Evolutionary conservation across 495 filamentous ascomycete species (phyloP).

Genomic region (Tuber microsphaerosporum): DNA sequence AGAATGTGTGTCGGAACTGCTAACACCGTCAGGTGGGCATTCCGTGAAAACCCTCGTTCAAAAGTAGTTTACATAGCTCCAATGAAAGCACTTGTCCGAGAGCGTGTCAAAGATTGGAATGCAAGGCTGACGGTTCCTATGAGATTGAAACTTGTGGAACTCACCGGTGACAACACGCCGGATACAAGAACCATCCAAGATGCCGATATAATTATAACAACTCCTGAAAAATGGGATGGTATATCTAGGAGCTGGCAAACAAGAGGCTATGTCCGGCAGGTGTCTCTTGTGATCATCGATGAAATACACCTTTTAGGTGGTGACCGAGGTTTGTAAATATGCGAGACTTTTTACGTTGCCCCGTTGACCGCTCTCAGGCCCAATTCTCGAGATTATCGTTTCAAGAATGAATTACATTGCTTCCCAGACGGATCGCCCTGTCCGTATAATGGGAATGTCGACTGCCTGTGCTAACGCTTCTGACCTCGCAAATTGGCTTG

Average conservation of each 20-base stretch:
- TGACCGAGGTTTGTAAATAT: constrained; percentile 54
- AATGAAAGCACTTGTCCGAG: constrained; percentile 96
- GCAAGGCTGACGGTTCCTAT: constrained; percentile 73
- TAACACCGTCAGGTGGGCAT: constrained; percentile 58
- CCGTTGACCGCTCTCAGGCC: constrained; percentile 44
- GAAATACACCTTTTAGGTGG: constrained; percentile 96
- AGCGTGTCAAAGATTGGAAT: constrained; percentile 93
- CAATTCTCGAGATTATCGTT: constrained; percentile 98
- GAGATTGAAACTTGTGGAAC: constrained; percentile 84
- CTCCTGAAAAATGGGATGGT: constrained; percentile 99
- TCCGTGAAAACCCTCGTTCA: constrained; percentile 86
- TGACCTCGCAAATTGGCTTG: constrained; percentile 92
- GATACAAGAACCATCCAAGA: constrained; percentile 90
- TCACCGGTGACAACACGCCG: constrained; percentile 97
- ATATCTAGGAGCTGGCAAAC: constrained; percentile 98
- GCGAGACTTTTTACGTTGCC: background rate
- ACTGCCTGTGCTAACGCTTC: constrained; percentile 94
- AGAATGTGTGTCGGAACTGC: background rate
- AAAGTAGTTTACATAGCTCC: constrained; percentile 99
- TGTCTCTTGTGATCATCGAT: constrained; percentile 95
- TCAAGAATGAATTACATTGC: constrained; percentile 99
- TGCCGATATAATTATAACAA: constrained; percentile 97
- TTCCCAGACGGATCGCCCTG: constrained; percentile 76
- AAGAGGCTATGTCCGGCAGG: constrained; percentile 87
- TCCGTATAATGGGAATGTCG: constrained; percentile 93